Evolutionary conservation across 2,329 filamentous ascomycete genomes (phyloP), one percentile per base, ranked within the genome.

Genomic region (Calonectria hongkongensis): DNA sequence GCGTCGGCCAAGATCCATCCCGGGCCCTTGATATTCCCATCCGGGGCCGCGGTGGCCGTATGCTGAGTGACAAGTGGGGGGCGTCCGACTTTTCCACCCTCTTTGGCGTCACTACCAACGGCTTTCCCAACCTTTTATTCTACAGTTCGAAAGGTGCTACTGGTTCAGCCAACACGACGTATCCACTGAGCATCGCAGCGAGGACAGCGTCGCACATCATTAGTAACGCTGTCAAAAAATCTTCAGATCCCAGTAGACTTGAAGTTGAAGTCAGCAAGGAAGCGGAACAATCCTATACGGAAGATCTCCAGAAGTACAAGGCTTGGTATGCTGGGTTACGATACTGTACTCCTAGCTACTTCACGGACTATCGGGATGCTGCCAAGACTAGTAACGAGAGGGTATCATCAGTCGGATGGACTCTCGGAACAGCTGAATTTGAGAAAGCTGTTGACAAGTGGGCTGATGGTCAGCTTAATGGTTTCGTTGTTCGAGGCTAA

Each of bases 201-300:
- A 54, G 16, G 28, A n/a, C 50, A 54, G 50, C 8, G 3, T 27
- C 50, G 12, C 50, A 54, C 50, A 54, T 54, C 33, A 16, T 54
- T 27, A 54, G 50, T 12, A 54, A 54, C 50, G 50, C 50, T 8
- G 16, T 33, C 28, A 54, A 54, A 15, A 16, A 54, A 25, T 36
- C 16, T 54, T 36, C 50, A 21, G 28, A 54, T 21, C 3, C 6
- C 28, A 36, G 6, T 8, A 33, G 28, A 18, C 28, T 54, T 8
- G 28, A 54, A 21, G 28, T 54, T n/a, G 50, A 54, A 54, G 50
- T 54, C 50, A 54, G 28, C 28, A 36, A 54, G 18, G 28, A 54
- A 36, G 50, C 50, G 8, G 50, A 54, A 21, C 50, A 36, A 21
- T 2, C 7, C 28, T 54, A 54, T 12, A 54, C 50, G 16, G 6